Evolutionary conservation across 2,329 filamentous ascomycete species (phyloP).

Genomic region (Diaporthe amygdali): DNA sequence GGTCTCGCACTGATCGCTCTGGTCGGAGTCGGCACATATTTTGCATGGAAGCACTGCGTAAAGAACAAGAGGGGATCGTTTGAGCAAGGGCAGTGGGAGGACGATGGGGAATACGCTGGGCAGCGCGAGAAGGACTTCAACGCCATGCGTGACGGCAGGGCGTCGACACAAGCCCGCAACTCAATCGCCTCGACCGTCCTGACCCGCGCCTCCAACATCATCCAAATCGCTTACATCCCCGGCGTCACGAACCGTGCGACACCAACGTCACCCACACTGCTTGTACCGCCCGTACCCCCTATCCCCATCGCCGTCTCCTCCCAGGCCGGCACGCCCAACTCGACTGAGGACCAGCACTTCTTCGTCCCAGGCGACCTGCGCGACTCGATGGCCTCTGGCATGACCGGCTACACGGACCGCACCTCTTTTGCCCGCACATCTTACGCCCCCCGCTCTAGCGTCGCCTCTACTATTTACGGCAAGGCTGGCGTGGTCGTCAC

Average conservation of each 20-base stretch:
- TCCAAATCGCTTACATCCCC: slow-evolving; percentile 98
- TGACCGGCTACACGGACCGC: slow-evolving; percentile 67
- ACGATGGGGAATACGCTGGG: slow-evolving; percentile 58
- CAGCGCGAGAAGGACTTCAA: slow-evolving; percentile 57
- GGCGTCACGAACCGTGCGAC: slow-evolving; percentile 92
- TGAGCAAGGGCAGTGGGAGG: slow-evolving; percentile 58
- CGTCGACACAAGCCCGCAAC: slow-evolving; percentile 83
- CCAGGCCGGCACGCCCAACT: slow-evolving; percentile 57
- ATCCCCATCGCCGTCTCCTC: slow-evolving; percentile 76
- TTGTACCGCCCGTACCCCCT: slow-evolving; percentile 92
- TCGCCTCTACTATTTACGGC: slow-evolving; percentile 93
- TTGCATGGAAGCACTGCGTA: slow-evolving; percentile 88
- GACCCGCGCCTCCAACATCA: slow-evolving; percentile 96
- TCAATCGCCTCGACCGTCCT: slow-evolving; percentile 96
- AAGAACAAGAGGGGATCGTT: slow-evolving; percentile 75
- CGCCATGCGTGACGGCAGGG: slow-evolving; percentile 65
- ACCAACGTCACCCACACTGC: slow-evolving; percentile 78
- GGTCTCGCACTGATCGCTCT: slow-evolving; percentile 79
- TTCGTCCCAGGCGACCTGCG: slow-evolving; percentile 90
- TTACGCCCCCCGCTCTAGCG: slow-evolving; percentile 70
- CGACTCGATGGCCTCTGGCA: slow-evolving; percentile 87
- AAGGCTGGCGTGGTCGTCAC: slow-evolving; percentile 84
- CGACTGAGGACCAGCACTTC: slow-evolving; percentile 82
- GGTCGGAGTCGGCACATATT: slow-evolving; percentile 72
- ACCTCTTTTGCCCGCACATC: slow-evolving; percentile 66